Evolutionary conservation across 495 filamentous ascomycete species (phyloP).

Genomic region (Viridothelium virens): DNA sequence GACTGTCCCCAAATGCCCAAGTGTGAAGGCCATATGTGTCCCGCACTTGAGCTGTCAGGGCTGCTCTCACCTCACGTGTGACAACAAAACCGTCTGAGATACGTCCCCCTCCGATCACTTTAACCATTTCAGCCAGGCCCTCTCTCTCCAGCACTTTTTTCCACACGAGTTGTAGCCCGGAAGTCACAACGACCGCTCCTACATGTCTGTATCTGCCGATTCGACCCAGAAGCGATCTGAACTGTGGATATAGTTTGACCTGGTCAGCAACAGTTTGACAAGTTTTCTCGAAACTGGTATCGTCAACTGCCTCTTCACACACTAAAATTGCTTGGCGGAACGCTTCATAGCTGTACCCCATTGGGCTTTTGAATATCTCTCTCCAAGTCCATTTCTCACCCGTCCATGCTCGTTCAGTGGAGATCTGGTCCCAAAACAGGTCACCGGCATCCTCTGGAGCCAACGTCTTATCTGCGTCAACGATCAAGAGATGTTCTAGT

Average conservation of each 20-base stretch:
- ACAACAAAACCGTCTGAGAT: constrained; percentile 46
- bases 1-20: constrained; percentile 58
- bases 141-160: constrained; percentile 45
- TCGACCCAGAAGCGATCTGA: constrained; percentile 40
- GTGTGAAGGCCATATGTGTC: constrained; percentile 36
- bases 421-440: constrained; percentile 44
- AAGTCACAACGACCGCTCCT: constrained; percentile 49
- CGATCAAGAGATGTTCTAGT: constrained; percentile 43
- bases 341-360: constrained; percentile 49
- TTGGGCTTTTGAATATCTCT: constrained; percentile 40
- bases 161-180: constrained; percentile 52
- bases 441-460: constrained; percentile 46
- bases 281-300: constrained; percentile 41
- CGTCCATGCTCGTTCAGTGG: constrained; percentile 12
- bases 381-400: constrained; percentile 35
- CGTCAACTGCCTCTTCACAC: constrained; percentile 44
- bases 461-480: constrained; percentile 56
- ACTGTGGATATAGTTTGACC: constrained; percentile 45
- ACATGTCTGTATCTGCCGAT: constrained; percentile 37
- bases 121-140: constrained; percentile 41
- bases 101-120: constrained; percentile 51
- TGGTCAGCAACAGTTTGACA: constrained; percentile 43
- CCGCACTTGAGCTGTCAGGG: constrained; percentile 41
- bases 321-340: constrained; percentile 52
- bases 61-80: constrained; percentile 46